Evolutionary conservation across 2,329 filamentous ascomycete genomes (phyloP).

Genomic region (Elsinoe fawcettii): DNA sequence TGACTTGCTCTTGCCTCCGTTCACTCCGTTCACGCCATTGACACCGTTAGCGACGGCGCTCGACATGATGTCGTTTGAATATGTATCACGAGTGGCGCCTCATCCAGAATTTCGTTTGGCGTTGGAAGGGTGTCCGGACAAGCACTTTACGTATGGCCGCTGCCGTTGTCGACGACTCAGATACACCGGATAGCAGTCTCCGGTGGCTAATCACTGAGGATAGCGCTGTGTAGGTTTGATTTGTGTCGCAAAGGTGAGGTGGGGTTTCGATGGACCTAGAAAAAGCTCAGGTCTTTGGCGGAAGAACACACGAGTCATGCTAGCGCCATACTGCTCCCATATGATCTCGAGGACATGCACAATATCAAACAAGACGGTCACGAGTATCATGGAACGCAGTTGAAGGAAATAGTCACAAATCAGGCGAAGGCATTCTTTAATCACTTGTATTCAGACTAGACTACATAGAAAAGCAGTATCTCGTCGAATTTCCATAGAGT

Average conservation of each 20-base stretch:
- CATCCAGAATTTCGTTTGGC: background rate
- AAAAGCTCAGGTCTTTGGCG: background rate
- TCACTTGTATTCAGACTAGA: conserved; percentile 1
- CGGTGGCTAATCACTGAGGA: too few relatives aligned
- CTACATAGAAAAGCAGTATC: conserved; percentile 12
- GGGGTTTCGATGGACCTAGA: background rate
- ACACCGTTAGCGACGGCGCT: conserved; percentile 8
- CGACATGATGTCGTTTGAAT: conserved; percentile 1
- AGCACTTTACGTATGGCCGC: background rate
- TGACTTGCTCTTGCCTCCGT: background rate
- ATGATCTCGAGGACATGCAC: too few relatives aligned
- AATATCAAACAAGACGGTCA: too few relatives aligned
- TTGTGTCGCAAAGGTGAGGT: background rate
- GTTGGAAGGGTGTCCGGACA: background rate
- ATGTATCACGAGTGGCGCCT: background rate
- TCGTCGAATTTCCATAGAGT: background rate
- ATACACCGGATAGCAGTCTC: background rate
- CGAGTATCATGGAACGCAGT: background rate
- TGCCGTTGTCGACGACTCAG: too few relatives aligned
- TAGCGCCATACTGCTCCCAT: background rate
- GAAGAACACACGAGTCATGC: background rate
- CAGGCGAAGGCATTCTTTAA: background rate
- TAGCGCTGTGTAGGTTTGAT: too few relatives aligned
- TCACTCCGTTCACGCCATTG: background rate
- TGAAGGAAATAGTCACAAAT: background rate